phyloP scores from a whole-genome alignment of 345 rosid genomes.

The Physaria fendleri region DNA sequence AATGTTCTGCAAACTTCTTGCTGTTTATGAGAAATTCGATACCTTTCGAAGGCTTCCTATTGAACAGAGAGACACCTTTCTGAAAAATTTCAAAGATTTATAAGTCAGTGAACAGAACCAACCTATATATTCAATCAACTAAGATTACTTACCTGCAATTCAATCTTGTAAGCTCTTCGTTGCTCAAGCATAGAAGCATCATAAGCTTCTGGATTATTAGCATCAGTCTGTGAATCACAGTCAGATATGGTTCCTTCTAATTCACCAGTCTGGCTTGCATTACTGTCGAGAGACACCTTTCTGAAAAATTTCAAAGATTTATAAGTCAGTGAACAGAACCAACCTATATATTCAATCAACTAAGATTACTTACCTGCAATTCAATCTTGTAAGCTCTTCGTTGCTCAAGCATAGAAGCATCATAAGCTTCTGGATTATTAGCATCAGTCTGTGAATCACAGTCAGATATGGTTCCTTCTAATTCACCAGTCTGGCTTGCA shows the following conservation, averaged over 20 bases:
- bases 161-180: slow-evolving; percentile 84
- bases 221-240: slow-evolving; percentile 63
- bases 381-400: slow-evolving; percentile 89
- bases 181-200: slow-evolving; percentile 89
- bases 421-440: slow-evolving; percentile 58
- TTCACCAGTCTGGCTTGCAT: slow-evolving; percentile 44
- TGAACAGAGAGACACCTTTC: slow-evolving; percentile 78
- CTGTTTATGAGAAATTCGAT: slow-evolving; percentile 70
- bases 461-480: slow-evolving; percentile 57
- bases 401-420: slow-evolving; percentile 86
- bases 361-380: slow-evolving; percentile 52
- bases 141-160: slow-evolving; percentile 57
- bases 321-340: slow-evolving; percentile 5
- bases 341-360: not conserved
- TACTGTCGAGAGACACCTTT: too few species aligned
- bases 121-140: not conserved
- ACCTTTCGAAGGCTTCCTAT: slow-evolving; percentile 89
- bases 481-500: slow-evolving; percentile 44
- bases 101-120: slow-evolving; percentile 5
- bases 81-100: slow-evolving; percentile 39
- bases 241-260: slow-evolving; percentile 59
- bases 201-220: slow-evolving; percentile 54
- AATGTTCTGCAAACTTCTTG: slow-evolving; percentile 92
- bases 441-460: slow-evolving; percentile 64
- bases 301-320: slow-evolving; percentile 45